These are phyloP conservation scores for Drechslerella stenobrocha DNA, from an alignment of 2,329 filamentous ascomycete species.

Conservation along the genomic window DNA sequence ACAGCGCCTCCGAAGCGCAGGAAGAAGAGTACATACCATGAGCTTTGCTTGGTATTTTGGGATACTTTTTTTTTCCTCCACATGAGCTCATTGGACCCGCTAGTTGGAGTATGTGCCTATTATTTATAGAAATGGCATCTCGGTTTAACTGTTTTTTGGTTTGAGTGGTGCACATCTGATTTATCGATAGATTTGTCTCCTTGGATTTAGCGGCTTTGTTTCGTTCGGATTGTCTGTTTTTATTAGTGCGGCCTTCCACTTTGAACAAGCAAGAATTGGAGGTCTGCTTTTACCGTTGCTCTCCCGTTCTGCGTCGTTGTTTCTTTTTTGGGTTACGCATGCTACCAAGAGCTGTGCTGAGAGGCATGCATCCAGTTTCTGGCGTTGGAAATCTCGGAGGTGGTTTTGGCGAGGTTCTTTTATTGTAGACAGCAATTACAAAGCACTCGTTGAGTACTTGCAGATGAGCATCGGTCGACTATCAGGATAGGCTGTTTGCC, in stretches of 20 bases:
- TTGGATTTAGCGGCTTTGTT: constrained; percentile 10
- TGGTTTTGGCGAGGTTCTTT: neutral
- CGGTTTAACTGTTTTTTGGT: too few species aligned
- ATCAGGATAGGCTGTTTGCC: too few species aligned
- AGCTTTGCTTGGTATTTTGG: neutral
- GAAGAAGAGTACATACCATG: constrained; percentile 37
- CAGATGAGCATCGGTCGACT: too few species aligned
- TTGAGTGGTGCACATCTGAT: neutral
- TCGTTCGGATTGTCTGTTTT: neutral
- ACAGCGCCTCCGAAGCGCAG: constrained; percentile 72
- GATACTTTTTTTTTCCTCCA: neutral
- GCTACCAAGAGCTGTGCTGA: too few species aligned
- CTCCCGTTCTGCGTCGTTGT: too few species aligned
- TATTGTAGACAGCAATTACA: too few species aligned
- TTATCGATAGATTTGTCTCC: neutral
- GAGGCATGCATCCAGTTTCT: constrained; percentile 1
- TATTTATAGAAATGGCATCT: constrained; percentile 42
- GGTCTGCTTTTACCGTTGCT: neutral
- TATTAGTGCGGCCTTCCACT: neutral
- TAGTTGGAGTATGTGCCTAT: constrained; percentile 16
- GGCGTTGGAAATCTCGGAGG: constrained; percentile 1
- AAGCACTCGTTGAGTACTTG: too few species aligned
- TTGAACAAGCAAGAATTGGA: too few species aligned
- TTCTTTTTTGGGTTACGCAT: neutral
- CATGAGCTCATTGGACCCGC: neutral